Evolutionary conservation across 1,284 basidiomycete species (phyloP).

Genomic region (Athelia sp.): DNA sequence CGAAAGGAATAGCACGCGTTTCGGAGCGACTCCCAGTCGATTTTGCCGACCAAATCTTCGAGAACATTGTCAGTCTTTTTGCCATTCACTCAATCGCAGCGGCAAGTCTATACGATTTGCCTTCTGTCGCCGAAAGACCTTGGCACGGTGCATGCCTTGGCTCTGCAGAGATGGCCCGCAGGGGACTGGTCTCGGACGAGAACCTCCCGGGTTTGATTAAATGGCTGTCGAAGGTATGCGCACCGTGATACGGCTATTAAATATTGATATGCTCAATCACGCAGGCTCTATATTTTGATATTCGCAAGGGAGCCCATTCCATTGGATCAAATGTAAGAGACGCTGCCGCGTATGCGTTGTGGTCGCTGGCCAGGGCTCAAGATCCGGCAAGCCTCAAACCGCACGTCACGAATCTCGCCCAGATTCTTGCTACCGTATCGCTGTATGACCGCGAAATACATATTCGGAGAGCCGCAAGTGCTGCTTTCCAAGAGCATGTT

Average conservation of each 20-base stretch:
- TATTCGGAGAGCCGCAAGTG: conserved; percentile 94
- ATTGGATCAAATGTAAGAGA: conserved; percentile 95
- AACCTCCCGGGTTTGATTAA: conserved; percentile 60
- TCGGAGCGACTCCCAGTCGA: conserved; percentile 75
- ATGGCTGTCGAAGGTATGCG: conserved; percentile 74
- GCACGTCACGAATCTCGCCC: conserved; percentile 64
- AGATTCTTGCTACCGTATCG: conserved; percentile 71
- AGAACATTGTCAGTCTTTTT: conserved; percentile 71
- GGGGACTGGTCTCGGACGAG: conserved; percentile 62
- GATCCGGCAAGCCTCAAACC: conserved; percentile 55
- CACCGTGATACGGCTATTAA: conserved; percentile 8
- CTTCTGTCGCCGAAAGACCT: conserved; percentile 74
- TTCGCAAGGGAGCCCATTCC: conserved; percentile 87
- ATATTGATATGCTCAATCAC: conserved; percentile 5
- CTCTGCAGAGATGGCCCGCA: conserved; percentile 86
- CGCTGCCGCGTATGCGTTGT: conserved; percentile 90
- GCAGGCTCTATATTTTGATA: conserved; percentile 89
- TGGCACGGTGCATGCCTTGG: conserved; percentile 97
- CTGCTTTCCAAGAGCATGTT: conserved; percentile 96
- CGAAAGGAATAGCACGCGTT: conserved; percentile 89
- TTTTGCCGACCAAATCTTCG: conserved; percentile 76
- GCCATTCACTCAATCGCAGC: conserved; percentile 59
- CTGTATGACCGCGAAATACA: conserved; percentile 93
- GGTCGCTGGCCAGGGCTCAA: conserved; percentile 87
- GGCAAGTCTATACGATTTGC: conserved; percentile 64